A percentile compares a stretch with the other conserved stretches of the same genome.
These are phyloP conservation scores for Sphenostylis stenocarpa DNA, from an alignment of 306 rosid species.

Conservation along the genomic window DNA sequence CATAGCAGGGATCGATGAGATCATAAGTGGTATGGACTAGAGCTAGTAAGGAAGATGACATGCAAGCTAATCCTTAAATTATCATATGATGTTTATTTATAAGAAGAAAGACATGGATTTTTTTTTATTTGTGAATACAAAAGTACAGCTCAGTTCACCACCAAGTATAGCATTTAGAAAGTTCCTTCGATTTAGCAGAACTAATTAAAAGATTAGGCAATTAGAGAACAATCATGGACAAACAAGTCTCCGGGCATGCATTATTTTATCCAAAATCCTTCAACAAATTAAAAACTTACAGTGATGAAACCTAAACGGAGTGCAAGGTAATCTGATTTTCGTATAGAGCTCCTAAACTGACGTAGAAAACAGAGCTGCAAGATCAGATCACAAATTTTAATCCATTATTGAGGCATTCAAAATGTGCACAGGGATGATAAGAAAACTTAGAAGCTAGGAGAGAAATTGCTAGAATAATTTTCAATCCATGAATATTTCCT, in stretches of 20 bases:
- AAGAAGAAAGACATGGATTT: not conserved
- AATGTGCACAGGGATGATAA: not conserved
- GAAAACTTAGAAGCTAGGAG: not conserved
- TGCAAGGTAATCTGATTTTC: constrained; percentile 90
- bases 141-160: not conserved
- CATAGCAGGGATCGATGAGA: constrained; percentile 28
- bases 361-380: constrained; percentile 93
- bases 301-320: constrained; percentile 91
- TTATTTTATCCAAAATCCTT: not conserved
- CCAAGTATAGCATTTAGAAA: not conserved
- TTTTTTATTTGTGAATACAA: not conserved
- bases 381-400: constrained; percentile 31
- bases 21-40: not conserved
- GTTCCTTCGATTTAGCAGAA: not conserved
- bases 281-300: constrained; percentile 44
- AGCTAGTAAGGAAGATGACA: not conserved
- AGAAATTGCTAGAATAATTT: not conserved
- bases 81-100: not conserved
- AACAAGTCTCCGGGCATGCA: not conserved
- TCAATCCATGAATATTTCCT: not conserved
- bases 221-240: not conserved
- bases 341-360: constrained; percentile 80
- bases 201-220: not conserved
- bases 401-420: not conserved
- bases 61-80: not conserved